Percentiles rank a stretch among this genome's conserved stretches.
These are phyloP conservation scores for Anthoceros angustus DNA, from an alignment of 225 moss, liverwort and hornwort species.

Conservation along the genomic window DNA sequence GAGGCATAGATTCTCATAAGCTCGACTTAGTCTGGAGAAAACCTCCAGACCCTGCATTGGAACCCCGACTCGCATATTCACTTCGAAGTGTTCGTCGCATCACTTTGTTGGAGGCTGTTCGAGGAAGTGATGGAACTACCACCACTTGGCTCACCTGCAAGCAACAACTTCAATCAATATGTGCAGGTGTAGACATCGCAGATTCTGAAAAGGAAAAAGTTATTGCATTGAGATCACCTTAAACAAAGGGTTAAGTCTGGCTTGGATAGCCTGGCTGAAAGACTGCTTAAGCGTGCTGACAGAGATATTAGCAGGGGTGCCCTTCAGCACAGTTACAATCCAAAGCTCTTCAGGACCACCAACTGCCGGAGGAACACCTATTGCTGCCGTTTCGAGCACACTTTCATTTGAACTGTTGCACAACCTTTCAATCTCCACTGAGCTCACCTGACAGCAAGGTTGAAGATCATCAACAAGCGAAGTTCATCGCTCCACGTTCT, in stretches of 20 bases:
- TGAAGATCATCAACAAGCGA: background rate
- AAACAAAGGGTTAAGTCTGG: conserved; percentile 43
- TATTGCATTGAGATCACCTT: conserved; percentile 17
- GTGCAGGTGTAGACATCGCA: background rate
- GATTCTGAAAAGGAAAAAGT: background rate
- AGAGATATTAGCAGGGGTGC: conserved; percentile 7
- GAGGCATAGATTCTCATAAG: too few species aligned
- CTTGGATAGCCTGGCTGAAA: conserved; percentile 30
- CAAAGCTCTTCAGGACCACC: conserved; percentile 50
- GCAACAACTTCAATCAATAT: background rate
- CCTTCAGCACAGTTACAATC: conserved; percentile 32
- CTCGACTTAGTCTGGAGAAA: too few species aligned
- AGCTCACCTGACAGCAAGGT: conserved; percentile 24
- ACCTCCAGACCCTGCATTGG: background rate
- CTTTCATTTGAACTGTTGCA: conserved; percentile 38
- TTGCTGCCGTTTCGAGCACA: conserved; percentile 45
- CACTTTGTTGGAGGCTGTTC: conserved; percentile 56
- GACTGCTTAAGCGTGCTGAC: conserved; percentile 27
- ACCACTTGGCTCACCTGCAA: conserved; percentile 36
- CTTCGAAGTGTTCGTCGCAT: conserved; percentile 43
- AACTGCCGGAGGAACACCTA: conserved; percentile 34
- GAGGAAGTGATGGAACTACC: conserved; percentile 30
- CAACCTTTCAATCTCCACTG: conserved; percentile 53
- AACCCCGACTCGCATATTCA: conserved; percentile 16
- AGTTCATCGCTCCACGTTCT: background rate